These are phyloP conservation scores for Suhomyces terraborum DNA, from an alignment of 1,139 yeast species.

Conservation along the genomic window DNA sequence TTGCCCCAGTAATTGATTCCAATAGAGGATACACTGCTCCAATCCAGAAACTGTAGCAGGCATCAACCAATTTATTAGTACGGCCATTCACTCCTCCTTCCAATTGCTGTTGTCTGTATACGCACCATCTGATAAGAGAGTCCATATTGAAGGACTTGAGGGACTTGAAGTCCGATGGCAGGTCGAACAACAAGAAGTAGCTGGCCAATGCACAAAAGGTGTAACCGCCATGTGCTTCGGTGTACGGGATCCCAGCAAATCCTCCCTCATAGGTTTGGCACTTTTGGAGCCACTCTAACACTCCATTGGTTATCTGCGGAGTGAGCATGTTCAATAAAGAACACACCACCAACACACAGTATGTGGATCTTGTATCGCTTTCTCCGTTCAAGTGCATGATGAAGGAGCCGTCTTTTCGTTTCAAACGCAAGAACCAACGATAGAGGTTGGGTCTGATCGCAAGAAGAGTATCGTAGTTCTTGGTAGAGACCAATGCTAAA, in stretches of 20 bases:
- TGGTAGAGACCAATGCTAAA: slow-evolving; percentile 58
- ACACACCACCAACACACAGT: slow-evolving; percentile 82
- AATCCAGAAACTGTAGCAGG: slow-evolving; percentile 95
- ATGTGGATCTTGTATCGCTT: slow-evolving; percentile 80
- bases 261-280: slow-evolving; percentile 98
- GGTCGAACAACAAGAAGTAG: slow-evolving; percentile 49
- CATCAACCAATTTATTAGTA: slow-evolving; percentile 91
- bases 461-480: slow-evolving; percentile 39
- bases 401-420: slow-evolving; percentile 72
- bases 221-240: slow-evolving; percentile 98
- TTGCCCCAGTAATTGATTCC: slow-evolving; percentile 47
- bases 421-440: slow-evolving; percentile 66
- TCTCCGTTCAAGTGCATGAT: slow-evolving; percentile 80
- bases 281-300: slow-evolving; percentile 58
- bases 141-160: slow-evolving; percentile 39
- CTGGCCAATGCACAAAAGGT: slow-evolving; percentile 88
- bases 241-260: slow-evolving; percentile 75
- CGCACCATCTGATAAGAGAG: slow-evolving; percentile 62
- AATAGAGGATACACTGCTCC: slow-evolving; percentile 75
- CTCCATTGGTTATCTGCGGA: slow-evolving; percentile 56
- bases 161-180: slow-evolving; percentile 20
- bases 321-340: slow-evolving; percentile 64
- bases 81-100: slow-evolving; percentile 93
- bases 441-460: slow-evolving; percentile 43
- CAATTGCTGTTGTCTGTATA: slow-evolving; percentile 61